Conservation (phyloP, 1,139 yeast species). For the Taphrina communis region DNA sequence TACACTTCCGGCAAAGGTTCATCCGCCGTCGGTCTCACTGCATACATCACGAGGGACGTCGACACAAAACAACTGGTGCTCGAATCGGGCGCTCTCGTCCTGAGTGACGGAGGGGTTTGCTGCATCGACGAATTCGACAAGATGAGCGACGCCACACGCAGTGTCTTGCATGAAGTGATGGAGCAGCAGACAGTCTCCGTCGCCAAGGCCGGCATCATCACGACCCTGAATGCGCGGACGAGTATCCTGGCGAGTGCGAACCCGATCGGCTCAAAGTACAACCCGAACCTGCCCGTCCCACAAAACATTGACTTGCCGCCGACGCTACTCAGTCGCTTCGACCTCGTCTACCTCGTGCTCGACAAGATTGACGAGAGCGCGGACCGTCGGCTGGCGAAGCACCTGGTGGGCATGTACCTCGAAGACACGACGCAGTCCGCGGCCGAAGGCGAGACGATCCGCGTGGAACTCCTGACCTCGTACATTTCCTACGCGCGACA, state of each 20-base stretch:
- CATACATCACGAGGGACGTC: conserved; percentile 90
- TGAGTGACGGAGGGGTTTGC: conserved; percentile 98
- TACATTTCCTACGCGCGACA: conserved; percentile 94
- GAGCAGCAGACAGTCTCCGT: conserved; percentile 98
- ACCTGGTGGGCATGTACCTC: conserved; percentile 86
- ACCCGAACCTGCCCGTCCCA: conserved; percentile 90
- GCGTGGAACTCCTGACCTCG: conserved; percentile 82
- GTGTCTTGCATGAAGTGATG: conserved; percentile 98
- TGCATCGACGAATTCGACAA: conserved; percentile 99
- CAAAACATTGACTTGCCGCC: conserved; percentile 96
- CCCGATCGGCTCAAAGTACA: conserved; percentile 95
- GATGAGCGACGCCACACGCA: conserved; percentile 92
- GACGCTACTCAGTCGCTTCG: conserved; percentile 90
- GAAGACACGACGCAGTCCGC: conserved; percentile 85
- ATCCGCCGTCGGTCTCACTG: conserved; percentile 98
- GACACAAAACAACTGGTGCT: conserved; percentile 91
- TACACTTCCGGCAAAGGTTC: conserved; percentile 99
- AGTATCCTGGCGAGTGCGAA: conserved; percentile 95
- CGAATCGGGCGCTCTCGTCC: conserved; percentile 94
- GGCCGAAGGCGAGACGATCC: conserved; percentile 68
- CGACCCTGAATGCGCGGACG: conserved; percentile 94
- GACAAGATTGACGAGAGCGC: conserved; percentile 88
- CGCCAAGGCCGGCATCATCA: conserved; percentile 97
- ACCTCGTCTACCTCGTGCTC: conserved; percentile 84
- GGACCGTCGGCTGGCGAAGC: conserved; percentile 87